A percentile compares a stretch with the other conserved stretches of the same genome.
Evolutionary conservation across 805 yeast species (phyloP).

Genomic region (Spathaspora sp.): DNA sequence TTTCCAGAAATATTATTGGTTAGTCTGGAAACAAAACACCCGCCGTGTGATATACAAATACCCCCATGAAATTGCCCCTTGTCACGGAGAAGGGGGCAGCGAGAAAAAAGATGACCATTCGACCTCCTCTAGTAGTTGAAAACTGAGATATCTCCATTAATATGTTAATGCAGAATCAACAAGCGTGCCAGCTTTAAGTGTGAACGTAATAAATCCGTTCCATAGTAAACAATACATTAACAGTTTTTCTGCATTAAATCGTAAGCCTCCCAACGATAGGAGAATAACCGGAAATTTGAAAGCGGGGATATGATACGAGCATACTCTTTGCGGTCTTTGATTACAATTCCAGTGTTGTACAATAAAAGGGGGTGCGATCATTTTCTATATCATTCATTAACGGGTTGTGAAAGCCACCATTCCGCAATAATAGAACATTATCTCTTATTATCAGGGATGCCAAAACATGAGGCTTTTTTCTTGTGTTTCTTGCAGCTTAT

Average conservation of each 20-base stretch:
- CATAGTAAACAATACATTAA: not conserved
- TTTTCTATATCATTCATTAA: too few relatives aligned
- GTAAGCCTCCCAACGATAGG: not conserved
- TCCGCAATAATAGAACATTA: too few relatives aligned
- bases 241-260: not conserved
- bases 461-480: too few relatives aligned
- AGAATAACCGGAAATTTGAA: not conserved
- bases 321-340: not conserved
- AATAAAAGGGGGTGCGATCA: too few relatives aligned
- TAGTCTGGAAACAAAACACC: not conserved
- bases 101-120: too few relatives aligned
- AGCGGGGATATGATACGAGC: not conserved
- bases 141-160: not conserved
- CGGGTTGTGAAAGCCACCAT: too few relatives aligned
- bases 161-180: not conserved
- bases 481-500: too few relatives aligned
- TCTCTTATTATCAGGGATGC: too few relatives aligned
- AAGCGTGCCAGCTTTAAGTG: too few relatives aligned
- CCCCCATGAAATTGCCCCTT: not conserved
- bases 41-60: not conserved
- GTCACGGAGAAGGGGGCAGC: too few relatives aligned
- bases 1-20: not conserved
- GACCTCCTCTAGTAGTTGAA: too few relatives aligned
- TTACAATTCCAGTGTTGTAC: too few relatives aligned
- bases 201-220: not conserved